Evolutionary conservation across 495 filamentous ascomycete genomes (phyloP).

Genomic region (Xylaria sp.): DNA sequence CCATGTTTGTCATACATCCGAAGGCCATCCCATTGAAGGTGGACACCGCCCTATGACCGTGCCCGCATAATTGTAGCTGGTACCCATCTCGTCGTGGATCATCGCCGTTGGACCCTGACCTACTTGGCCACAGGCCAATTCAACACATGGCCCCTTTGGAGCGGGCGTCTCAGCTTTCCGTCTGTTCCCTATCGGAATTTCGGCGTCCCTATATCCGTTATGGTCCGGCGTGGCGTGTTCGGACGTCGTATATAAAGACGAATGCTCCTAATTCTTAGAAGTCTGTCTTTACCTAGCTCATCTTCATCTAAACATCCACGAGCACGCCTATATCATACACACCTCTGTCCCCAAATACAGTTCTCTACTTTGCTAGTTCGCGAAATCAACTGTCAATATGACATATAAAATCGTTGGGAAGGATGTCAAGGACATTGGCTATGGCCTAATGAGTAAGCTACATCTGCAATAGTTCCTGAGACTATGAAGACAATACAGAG

Average conservation of each 20-base stretch:
- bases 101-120: too few species aligned
- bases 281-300: not conserved
- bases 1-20: not conserved
- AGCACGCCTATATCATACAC: not conserved
- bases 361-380: not conserved
- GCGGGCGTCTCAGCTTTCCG: not conserved
- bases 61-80: too few species aligned
- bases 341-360: not conserved
- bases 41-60: too few species aligned
- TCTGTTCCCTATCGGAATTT: not conserved
- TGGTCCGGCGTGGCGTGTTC: not conserved
- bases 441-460: conserved; percentile 51
- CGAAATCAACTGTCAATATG: not conserved
- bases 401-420: conserved; percentile 43
- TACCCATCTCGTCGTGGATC: not conserved
- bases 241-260: conserved; percentile 1
- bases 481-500: not conserved
- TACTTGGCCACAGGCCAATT: not conserved
- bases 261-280: not conserved
- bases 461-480: not conserved
- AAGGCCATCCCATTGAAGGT: too few species aligned
- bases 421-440: conserved; percentile 51
- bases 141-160: not conserved
- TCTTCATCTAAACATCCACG: not conserved
- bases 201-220: conserved; percentile 1